phyloP scores from a whole-genome alignment of 2,329 filamentous ascomycete genomes.

The Rutstroemia sydowiana region DNA sequence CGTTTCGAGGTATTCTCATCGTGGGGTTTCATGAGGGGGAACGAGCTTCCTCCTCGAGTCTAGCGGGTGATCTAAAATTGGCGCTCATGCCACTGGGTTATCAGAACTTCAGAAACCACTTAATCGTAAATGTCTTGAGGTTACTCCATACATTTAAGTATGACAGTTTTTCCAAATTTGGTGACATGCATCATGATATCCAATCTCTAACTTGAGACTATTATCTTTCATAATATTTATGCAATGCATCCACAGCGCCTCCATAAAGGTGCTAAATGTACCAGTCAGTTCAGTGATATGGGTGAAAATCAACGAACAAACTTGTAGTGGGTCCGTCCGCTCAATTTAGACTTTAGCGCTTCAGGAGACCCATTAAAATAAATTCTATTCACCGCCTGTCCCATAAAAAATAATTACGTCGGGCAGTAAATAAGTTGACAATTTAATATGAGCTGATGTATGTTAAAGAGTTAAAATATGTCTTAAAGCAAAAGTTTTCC shows the following conservation, averaged over 20 bases:
- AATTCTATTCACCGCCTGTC: background rate
- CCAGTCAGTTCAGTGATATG: too few species aligned
- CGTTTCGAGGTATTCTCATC: too few species aligned
- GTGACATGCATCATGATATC: background rate
- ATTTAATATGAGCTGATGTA: constrained; percentile 9
- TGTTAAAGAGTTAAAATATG: background rate
- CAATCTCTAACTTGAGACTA: constrained; percentile 8
- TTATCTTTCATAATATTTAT: background rate
- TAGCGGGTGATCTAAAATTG: background rate
- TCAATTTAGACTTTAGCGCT: too few species aligned
- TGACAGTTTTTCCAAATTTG: too few species aligned
- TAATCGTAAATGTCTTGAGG: too few species aligned
- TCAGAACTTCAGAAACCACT: too few species aligned
- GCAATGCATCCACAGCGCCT: background rate
- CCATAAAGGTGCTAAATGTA: background rate
- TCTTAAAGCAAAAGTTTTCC: background rate
- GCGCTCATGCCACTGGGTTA: background rate
- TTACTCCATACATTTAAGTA: too few species aligned
- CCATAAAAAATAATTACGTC: background rate
- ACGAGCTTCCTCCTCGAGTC: constrained; percentile 6
- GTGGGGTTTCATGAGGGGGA: constrained; percentile 5
- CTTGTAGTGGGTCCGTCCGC: too few species aligned
- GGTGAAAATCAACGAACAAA: too few species aligned
- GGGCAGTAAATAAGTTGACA: background rate
- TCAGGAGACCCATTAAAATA: too few species aligned